Conservation (phyloP, 2,329 filamentous ascomycete genomes). For the Talaromyces sp. region DNA sequence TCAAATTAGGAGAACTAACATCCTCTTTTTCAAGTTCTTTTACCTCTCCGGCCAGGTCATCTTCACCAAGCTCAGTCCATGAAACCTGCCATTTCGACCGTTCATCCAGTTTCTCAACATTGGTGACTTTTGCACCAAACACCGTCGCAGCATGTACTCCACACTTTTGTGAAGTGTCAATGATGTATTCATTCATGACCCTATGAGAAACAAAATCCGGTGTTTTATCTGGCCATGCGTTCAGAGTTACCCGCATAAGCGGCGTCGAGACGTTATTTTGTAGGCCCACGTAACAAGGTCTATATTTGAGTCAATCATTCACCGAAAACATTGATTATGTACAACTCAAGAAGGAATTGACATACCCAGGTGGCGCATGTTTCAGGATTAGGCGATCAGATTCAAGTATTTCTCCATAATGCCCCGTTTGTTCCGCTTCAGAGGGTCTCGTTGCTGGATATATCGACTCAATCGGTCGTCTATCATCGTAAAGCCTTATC, state of each 20-base stretch:
- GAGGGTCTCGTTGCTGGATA: slow-evolving; percentile 39
- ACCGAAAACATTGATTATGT: too few species aligned
- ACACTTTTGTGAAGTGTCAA: slow-evolving; percentile 52
- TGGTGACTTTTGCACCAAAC: slow-evolving; percentile 60
- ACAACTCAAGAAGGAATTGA: too few species aligned
- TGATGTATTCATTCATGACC: slow-evolving; percentile 58
- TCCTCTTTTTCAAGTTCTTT: not conserved
- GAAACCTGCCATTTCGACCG: slow-evolving; percentile 50
- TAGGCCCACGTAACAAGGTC: slow-evolving; percentile 52
- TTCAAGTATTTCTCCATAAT: slow-evolving; percentile 9
- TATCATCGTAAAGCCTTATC: slow-evolving; percentile 50
- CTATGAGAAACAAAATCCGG: slow-evolving; percentile 57
- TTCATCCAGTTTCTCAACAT: slow-evolving; percentile 43
- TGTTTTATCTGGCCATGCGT: slow-evolving; percentile 57
- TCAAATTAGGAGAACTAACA: not conserved
- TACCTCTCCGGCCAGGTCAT: slow-evolving; percentile 33
- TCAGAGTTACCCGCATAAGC: slow-evolving; percentile 49
- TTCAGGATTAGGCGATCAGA: slow-evolving; percentile 21
- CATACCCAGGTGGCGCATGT: slow-evolving; percentile 52
- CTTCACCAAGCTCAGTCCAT: slow-evolving; percentile 32
- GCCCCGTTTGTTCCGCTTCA: slow-evolving; percentile 5
- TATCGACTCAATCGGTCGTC: slow-evolving; percentile 45
- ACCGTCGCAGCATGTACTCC: slow-evolving; percentile 50
- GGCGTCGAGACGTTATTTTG: slow-evolving; percentile 54
- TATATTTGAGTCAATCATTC: slow-evolving; percentile 22